These are phyloP conservation scores for Antarctomyces pellizariae DNA, from an alignment of 495 filamentous ascomycete genomes.

Conservation along the genomic window DNA sequence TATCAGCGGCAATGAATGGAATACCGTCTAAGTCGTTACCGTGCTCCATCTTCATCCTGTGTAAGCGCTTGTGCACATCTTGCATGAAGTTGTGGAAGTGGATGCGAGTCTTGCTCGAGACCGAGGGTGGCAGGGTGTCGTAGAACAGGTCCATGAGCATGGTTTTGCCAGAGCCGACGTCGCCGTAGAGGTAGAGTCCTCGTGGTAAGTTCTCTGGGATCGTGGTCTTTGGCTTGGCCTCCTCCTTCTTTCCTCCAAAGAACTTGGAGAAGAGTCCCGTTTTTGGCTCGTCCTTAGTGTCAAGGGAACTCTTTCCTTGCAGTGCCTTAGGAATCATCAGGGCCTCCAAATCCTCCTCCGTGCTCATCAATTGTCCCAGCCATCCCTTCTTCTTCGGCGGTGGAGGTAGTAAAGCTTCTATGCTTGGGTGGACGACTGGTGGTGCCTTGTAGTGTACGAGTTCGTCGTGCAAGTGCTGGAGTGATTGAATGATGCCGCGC, in stretches of 20 bases:
- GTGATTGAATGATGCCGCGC: constrained; percentile 63
- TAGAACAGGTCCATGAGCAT: constrained; percentile 99
- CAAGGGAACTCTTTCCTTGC: too few species aligned
- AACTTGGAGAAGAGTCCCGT: constrained; percentile 49
- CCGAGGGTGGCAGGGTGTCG: constrained; percentile 65
- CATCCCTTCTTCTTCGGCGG: constrained; percentile 3
- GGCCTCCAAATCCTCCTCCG: background rate
- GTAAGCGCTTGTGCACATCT: constrained; percentile 80
- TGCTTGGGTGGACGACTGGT: constrained; percentile 47
- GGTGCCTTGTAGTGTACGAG: constrained; percentile 51
- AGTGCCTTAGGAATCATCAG: too few species aligned
- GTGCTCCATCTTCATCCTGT: constrained; percentile 69
- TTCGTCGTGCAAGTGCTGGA: constrained; percentile 76
- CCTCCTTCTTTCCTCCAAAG: constrained; percentile 27
- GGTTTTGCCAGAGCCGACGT: constrained; percentile 94
- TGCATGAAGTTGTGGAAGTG: constrained; percentile 99
- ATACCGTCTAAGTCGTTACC: constrained; percentile 82
- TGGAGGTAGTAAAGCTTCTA: constrained; percentile 39
- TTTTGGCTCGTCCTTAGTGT: too few species aligned
- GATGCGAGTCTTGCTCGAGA: constrained; percentile 73
- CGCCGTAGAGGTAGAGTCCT: constrained; percentile 86
- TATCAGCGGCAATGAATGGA: constrained; percentile 79
- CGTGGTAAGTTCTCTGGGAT: constrained; percentile 57
- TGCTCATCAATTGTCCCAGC: too few species aligned
- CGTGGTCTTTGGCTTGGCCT: constrained; percentile 18